Evolutionary conservation across 495 filamentous ascomycete species (phyloP), one percentile per base, ranked within the genome.

Genomic region (Aspergillus cavernicola): DNA sequence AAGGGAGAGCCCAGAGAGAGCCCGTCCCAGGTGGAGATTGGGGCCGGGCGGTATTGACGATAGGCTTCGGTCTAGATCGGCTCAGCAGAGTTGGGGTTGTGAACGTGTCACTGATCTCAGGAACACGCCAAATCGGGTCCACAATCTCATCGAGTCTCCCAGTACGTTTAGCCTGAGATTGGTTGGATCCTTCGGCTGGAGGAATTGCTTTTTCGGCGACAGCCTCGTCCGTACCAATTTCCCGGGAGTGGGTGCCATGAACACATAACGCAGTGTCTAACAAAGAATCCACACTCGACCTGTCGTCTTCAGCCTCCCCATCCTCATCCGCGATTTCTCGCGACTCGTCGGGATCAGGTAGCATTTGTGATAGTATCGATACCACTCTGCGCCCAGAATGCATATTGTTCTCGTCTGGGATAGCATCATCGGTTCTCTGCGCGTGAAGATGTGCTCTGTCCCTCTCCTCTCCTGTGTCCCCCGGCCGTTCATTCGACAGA

Each of bases 1-100:
- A 45, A 29, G 65, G 65, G 38, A 73, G 45, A 36, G 67, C 64
- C 74, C 74, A 77, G 24, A 75, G 36, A 2, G 72, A 75, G 18
- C 64, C 63, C 43, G 65, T 60, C 4, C 67, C 66, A 18, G 69
- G 71, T 53, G 72, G 71, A 50, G 72, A 77, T 23, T 53, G 45
- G 52, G 61, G 54, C n/a, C 60, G 64, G 36, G 52, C 40, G 16
- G 29, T 15, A 32, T 56, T 55, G 31, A 61, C 47, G 13, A 57
- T 10, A 32, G 57, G 29, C 22, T 59, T 61, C 4, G 51, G 42
- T 22, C 39, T 54, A 24, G 62, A 40, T 48, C 53, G 61, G 36
- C 62, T 58, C 8, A 53, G 44, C 18, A 24, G 5, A 47, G 58
- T 62, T 16, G 74, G 74, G 10, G 72, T 75, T 42, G 65, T 65